Base-by-base conservation (phyloP, 345 rosid species). In the Salix udensis region DNA sequence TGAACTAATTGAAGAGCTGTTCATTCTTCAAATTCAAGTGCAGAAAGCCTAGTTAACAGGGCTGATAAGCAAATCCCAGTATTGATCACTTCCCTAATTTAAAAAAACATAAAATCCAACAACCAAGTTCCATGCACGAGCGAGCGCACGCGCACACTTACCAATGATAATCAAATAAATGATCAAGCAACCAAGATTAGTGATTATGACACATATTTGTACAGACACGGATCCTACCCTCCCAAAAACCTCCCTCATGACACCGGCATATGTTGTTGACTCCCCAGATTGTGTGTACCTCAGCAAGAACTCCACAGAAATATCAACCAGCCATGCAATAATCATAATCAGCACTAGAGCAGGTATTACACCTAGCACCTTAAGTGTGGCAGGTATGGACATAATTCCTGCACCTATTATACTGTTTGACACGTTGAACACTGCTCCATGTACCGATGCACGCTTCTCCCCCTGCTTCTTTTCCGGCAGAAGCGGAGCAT, bases 361-460 rank as follows among this genome's bases (percentile, higher is more conserved):
- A n/a, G 97, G 98, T 26, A 91, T 73, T 0, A 91, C 87, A 5
- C 98, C 98, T 0, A 95, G 85, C 13, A 95, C 97, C 84, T 86
- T 93, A 2, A 90, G 65, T 4, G 98, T 90, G 14, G 94, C 97
- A 1, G 98, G 97, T 55, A 93, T 88, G 6, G 98, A 89, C 98
- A 95, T 95, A 40, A 93, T 95, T 6, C 97, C 97, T 4, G 97
- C 97, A 12, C 98, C 97, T 44, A 95, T 83, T 16, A 90, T 88
- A 82, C 88, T 93, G 0, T 97, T 95, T 1, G 98, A 87, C 44
- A 95, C 92, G 65, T 93, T 95, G 82, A 95, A 95, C 79, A 95
- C 91, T 0, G 97, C 97, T 13, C 98, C 97, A 0, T 87, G 68
- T 15, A 93, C 78, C 1, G 96, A 91, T 0, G 87, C 87, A 24